A percentile compares a stretch with the other conserved stretches of the same genome.
These are phyloP conservation scores for Rugonectria rugulosa DNA, from an alignment of 2,329 filamentous ascomycete species.

Conservation along the genomic window DNA sequence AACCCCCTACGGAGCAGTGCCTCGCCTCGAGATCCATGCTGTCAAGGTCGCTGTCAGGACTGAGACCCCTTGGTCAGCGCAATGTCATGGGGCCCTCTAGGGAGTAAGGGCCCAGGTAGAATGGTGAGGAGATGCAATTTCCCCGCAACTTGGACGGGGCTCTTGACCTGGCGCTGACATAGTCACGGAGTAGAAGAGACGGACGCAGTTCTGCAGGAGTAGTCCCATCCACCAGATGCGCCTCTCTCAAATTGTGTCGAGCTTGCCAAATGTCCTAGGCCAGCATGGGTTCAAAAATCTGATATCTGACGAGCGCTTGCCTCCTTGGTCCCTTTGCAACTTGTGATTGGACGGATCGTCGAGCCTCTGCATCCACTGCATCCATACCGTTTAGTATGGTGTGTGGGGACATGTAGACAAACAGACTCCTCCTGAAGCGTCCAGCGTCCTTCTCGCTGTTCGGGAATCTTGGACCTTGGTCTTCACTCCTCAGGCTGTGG, in stretches of 20 bases:
- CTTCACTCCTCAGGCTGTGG: not conserved
- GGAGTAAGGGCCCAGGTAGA: no score
- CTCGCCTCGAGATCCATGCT: no score
- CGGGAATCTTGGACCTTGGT: no score
- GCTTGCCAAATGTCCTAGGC: conserved; percentile 19
- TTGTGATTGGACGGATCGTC: conserved; percentile 26
- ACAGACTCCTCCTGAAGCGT: not conserved
- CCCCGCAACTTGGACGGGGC: no score
- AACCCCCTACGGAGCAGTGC: no score
- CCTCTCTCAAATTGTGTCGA: conserved; percentile 24
- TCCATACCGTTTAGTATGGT: not conserved
- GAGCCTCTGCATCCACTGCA: not conserved
- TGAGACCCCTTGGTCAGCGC: no score
- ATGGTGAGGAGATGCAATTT: no score
- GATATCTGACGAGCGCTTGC: conserved; percentile 34
- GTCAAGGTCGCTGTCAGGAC: no score
- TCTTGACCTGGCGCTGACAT: not conserved
- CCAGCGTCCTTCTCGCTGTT: no score
- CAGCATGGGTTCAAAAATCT: conserved; percentile 32
- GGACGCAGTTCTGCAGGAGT: not conserved
- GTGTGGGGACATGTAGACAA: conserved; percentile 22
- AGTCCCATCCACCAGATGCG: not conserved
- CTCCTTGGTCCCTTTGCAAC: conserved; percentile 6
- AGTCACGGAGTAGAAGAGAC: not conserved
- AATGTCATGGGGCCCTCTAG: no score